Base-by-base conservation (phyloP, 75 land plant species). In the Picea sitchensis region DNA sequence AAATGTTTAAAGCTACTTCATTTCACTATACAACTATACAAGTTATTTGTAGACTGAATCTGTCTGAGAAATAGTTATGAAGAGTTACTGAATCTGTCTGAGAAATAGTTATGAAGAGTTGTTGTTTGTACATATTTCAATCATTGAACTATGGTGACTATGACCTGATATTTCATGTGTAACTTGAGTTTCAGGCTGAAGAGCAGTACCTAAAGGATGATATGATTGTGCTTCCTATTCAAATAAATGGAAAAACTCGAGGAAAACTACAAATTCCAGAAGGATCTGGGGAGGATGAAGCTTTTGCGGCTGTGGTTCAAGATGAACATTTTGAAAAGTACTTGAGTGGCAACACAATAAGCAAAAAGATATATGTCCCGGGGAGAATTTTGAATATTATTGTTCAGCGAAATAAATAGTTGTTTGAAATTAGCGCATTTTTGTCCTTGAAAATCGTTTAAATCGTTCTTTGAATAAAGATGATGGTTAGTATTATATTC, bases 201-300 rank as follows among this genome's bases (percentile, higher is more conserved):
- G 82, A 82, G 34, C 85, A 84, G 68, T 94, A 88, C 80, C 79
- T 96, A 88, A 88, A 89, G 81, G 92, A 91, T 26, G 82, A 89
- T 31, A 84, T 77, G 12, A 69, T 94, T 17, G 84, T 88, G 13
- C 79, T 96, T 65, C 95, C 99, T 13, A 83, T 96, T 60, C 99
- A 96, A 77, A 88, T 96, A 38, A 96, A 96, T 85, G 99, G 99
- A 44, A 96, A 96, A 67, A 94, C 89, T 31, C 85, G 96, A 83
- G 94, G 96, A 17, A 96, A 93, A 15, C 82, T 96, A 23, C 79
- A 88, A 72, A 87, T 96, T 3, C 92, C 88, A 12, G 77, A 80
- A 81, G 84, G 69, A 31, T 86, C 90, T 69, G 82, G 89, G 3
- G 95, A 94, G 67, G 95, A 86, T 59, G 89, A 87, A 57, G 98